Evolutionary conservation across 2,329 filamentous ascomycete species (phyloP), one percentile per base, ranked within the genome.

Genomic region (Epichloe baconii): DNA sequence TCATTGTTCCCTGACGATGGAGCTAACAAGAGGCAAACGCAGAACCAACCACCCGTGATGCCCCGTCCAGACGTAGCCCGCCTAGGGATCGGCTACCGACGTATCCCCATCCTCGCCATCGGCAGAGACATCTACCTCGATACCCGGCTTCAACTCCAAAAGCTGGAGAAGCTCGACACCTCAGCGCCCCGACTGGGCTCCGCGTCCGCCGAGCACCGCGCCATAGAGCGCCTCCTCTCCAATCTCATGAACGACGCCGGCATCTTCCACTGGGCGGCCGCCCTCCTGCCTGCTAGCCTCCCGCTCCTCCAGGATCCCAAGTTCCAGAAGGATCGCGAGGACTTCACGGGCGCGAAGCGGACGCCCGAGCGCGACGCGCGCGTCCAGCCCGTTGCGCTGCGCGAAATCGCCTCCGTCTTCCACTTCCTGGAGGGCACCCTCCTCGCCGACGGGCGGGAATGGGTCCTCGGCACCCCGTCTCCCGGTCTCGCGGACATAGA

Each of bases 101-200:
- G 85, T 52, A 86, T 87, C 52, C 85, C 85, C 1, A 61, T 88
- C 48, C 66, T 88, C 48, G 68, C 79, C 21, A 80, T 87, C 57
- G 83, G 82, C 15, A 71, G 77, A 5, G 78, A 86, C 60, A 68
- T 88, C 43, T 88, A 86, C 68, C 70, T 79, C 54, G 85, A 88
- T 69, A 82, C 81, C 2, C 78, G 81, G 3, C 74, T 87, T 21
- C 87, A 88, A 58, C 64, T 88, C 19, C 65, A 65, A 26, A 83
- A 80, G 62, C 77, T 88, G 1, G 80, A 86, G 58, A 58, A 68
- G 1, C 66, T 76, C 37, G 79, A 76, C 61, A 76, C 76, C 0
- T 55, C 70, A 2, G 62, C 68, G 14, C 61, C 69, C 0, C 64
- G 60, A 1, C 64, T 70, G 23, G 66, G 68, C 38, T 62, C 70